Base-by-base conservation (phyloP, 2,329 filamentous ascomycete genomes). In the Stachybotrys elegans region DNA sequence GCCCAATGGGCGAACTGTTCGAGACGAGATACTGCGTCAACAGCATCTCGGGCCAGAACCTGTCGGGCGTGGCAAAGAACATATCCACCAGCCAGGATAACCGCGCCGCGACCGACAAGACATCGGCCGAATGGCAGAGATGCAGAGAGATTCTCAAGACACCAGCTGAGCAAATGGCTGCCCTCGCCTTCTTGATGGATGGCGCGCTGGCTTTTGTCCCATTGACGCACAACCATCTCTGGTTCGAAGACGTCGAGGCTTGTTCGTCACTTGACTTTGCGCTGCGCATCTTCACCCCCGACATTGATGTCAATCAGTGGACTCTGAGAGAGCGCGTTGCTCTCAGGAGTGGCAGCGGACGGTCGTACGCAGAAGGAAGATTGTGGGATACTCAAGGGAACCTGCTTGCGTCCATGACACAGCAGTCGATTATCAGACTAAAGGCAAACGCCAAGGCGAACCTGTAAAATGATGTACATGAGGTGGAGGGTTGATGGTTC, bases 221-320 rank as follows among this genome's bases (percentile, higher is more conserved):
- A 0, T 48, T 77, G 40, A 58, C 56, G 1, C 71, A 72, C 42
- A 63, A 57, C 41, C 61, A 70, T 9, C 51, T 64, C 57, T 70
- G 62, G 51, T 59, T 75, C 29, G 63, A 69, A 2, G 71, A 76
- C 29, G 61, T 60, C 0, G 62, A 50, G 6, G 70, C 72, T 3
- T 72, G 67, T 42, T 69, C 67, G 3, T 69, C 63, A 9, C 51
- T 77, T n/a, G 73, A 78, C 49, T 77, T 77, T 53, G 66, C 75
- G 4, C 45, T 78, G 44, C 58, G 73, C 1, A 49, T 73, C 6
- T 70, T 73, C 46, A 56, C 54, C 2, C 62, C 59, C 1, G 59
- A 63, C 0, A 44, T 71, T 1, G 59, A 72, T 42, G 8, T 74
- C 34, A 50, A 52, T 6, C 40, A 60, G 19, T 78, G 73, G 72